Evolutionary conservation across 352 stramenopile genomes (phyloP).

Genomic region (Pseudoperonospora humuli): DNA sequence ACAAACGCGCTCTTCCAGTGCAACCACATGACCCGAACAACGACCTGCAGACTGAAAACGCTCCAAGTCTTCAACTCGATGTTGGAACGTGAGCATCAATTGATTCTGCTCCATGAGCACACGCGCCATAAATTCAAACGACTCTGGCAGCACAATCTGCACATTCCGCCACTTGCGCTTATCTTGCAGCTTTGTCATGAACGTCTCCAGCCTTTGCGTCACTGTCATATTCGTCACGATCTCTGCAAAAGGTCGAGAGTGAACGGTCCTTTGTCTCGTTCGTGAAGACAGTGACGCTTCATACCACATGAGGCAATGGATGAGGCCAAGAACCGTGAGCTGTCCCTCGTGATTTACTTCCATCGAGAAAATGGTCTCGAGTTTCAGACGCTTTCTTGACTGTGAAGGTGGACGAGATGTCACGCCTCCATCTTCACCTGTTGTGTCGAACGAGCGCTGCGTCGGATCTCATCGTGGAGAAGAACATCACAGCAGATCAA

Average conservation of each 20-base stretch:
- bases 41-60: not conserved
- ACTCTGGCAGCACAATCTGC: slow-evolving; percentile 36
- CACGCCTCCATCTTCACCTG: no score
- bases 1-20: slow-evolving; percentile 11
- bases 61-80: slow-evolving; percentile 16
- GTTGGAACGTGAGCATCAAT: slow-evolving; percentile 17
- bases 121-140: slow-evolving; percentile 31
- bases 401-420: no score
- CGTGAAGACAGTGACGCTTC: slow-evolving; percentile 10
- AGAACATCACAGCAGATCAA: no score
- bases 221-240: not conserved
- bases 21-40: not conserved
- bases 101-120: slow-evolving; percentile 32
- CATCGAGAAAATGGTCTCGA: no score
- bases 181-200: no score
- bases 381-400: no score
- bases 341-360: no score
- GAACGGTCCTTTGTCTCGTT: not conserved
- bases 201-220: not conserved
- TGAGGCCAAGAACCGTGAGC: no score
- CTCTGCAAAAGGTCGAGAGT: not conserved
- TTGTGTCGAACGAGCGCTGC: no score
- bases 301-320: not conserved
- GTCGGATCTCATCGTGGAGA: no score
- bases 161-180: slow-evolving; percentile 63